Evolutionary conservation across 2,329 filamentous ascomycete genomes (phyloP), one percentile per base, ranked within the genome.

Genomic region (Madurella fahalii): DNA sequence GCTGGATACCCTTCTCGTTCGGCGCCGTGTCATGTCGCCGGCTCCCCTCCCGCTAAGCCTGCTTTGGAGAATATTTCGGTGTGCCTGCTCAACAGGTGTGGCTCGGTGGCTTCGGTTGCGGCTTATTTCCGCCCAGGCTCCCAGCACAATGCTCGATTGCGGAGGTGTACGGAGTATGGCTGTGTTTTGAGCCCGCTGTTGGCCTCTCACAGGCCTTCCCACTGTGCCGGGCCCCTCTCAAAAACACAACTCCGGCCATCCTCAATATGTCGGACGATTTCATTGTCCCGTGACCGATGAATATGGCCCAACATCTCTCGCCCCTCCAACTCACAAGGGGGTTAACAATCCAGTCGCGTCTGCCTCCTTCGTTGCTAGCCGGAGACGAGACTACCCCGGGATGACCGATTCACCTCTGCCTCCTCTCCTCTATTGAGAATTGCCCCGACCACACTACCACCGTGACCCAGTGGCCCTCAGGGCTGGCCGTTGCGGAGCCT

Each of bases 181-280:
- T 2, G 31, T 47, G 18, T 47, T 18, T 31, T 47, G n/a, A 47
- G 45, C 45, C 34, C 31, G 37, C 32, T 5, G 17, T 16, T 17
- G 11, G 45, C 43, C 45, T 47, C 45, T 47, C 45, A 47, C 45
- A 47, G 45, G 32, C 37, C 45, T 47, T 34, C 30, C 45, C 45
- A 37, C 34, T 37, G 34, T 37, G 13, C 11, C 34, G 34, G 34
- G 34, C 9, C 34, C 34, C 34, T 37, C 13, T 15, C 11, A 37
- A 37, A 37, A 37, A 37, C 34, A 15, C 31, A 7, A 34, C 31
- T 15, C 9, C 25, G 25, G 25, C 7, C 25, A 25, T 25, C 25
- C 25, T 25, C 25, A 25, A 25, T 25, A 25, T 25, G 7, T 25
- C 25, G n/a, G n/a, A n/a, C n/a, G n/a, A n/a, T n/a, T n/a, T n/a